phyloP scores from a whole-genome alignment of 306 rosid species.

The Nissolia schottii region DNA sequence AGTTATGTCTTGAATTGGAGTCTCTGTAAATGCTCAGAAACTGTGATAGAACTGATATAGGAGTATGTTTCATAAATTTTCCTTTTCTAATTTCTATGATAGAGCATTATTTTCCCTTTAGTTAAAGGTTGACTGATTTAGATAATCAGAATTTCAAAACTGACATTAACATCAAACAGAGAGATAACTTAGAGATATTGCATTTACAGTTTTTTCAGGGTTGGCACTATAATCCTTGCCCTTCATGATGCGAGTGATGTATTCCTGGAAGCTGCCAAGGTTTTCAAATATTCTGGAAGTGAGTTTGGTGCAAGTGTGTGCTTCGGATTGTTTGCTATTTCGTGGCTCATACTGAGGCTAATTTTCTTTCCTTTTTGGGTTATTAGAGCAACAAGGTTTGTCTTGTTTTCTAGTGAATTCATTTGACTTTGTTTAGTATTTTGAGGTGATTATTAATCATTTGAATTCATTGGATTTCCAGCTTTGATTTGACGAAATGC shows the following conservation, averaged over 20 bases:
- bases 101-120: not conserved
- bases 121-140: conserved; percentile 5
- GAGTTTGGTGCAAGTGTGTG: conserved; percentile 83
- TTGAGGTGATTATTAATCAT: conserved; percentile 14
- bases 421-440: conserved; percentile 18
- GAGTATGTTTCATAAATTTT: not conserved
- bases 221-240: conserved; percentile 80
- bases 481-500: conserved; percentile 46
- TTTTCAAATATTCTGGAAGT: conserved; percentile 87
- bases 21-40: conserved; percentile 1
- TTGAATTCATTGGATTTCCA: conserved; percentile 50
- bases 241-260: conserved; percentile 95
- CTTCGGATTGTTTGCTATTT: conserved; percentile 77
- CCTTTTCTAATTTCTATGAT: not conserved
- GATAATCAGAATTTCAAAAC: conserved; percentile 7
- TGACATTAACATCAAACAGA: conserved; percentile 3
- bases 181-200: conserved; percentile 16
- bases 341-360: conserved; percentile 85
- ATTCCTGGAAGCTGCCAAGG: conserved; percentile 96
- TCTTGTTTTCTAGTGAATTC: conserved; percentile 31
- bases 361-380: conserved; percentile 86
- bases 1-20: not conserved
- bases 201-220: conserved; percentile 75
- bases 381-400: conserved; percentile 83
- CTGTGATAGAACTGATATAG: conserved; percentile 5